Evolutionary conservation across 176 grass and related monocot genomes (phyloP), one percentile per base, ranked within the genome.

Genomic region (Zoysia pacifica): DNA sequence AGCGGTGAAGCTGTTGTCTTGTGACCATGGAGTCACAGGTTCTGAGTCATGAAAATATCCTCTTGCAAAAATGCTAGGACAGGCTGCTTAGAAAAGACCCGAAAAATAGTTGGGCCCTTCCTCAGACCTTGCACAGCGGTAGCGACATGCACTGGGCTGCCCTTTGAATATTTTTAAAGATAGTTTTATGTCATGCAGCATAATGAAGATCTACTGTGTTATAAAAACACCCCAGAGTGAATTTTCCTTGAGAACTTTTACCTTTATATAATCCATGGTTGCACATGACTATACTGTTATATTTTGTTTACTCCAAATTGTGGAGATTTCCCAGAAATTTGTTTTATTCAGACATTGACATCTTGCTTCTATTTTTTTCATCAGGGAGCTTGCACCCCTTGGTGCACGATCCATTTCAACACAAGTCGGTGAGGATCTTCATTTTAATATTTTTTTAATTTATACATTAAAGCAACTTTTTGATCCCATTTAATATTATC

Each of bases 371-470:
- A 35, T 80, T 73, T 83, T 77, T 85, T 6, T 77, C 40, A 81
- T 48, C 77, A 97, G 88, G 79, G 88, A 93, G 52, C 71, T 90
- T 69, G 77, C 79, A 13, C 79, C 66, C 7, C 63, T 89, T 28
- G 90, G 93, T 5, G 80, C 83, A 80, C 85, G 93, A 37, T 86
- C 86, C 11, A 60, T 89, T 82, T 97, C 93, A 62, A 97, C 93
- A 66, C 93, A 97, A 87, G 16, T 88, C 18, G 93, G 93, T 97
- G 73, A 84, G 81, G 38, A 74, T 38, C 70, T 53, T 80, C 4
- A 35, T 68, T 48, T 67, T 70, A 5, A 5, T 18, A 11, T 81
- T 59, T 48, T 44, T 67, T 59, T 10, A 36, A 1, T 35, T 40
- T 13, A 44, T 61, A 42, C 7, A n/a, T 62, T 6, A 14, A 78